Base-by-base conservation (phyloP, 2,329 filamentous ascomycete genomes). In the Penicillium sp. region DNA sequence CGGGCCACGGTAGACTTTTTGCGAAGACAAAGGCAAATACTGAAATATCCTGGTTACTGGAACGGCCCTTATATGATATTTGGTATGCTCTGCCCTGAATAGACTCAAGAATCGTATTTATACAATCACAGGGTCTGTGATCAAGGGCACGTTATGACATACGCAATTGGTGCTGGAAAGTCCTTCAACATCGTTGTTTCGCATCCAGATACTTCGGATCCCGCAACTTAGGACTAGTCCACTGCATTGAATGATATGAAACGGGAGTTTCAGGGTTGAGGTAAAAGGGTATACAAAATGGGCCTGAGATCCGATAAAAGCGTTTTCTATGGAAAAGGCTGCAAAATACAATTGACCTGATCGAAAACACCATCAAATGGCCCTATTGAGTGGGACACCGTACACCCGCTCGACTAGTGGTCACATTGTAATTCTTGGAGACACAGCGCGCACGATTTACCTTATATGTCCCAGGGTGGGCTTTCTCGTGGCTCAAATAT, bases 181-280 rank as follows among this genome's bases (percentile, higher is more conserved):
- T 66, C 72, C 0, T 78, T 78, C 61, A 78, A 78, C 55, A 75
- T 79, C 71, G 76, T 78, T 0, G 61, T 79, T 0, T 77, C 74
- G 4, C 75, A 78, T 54, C 64, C 64, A 8, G 76, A 78, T 53
- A 46, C 61, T 4, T 62, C 61, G 0, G 69, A 76, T 26, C 67
- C 72, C 0, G 17, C 34, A 8, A 40, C 29, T 0, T 47, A 57
- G 1, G 67, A 64, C 6, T 4, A 71, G 68, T 64, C 61, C 51
- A 9, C 54, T 27, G 33, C 36, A 17, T 43, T 75, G 9, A 50
- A 52, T 3, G 68, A 74, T 17, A 74, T 73, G 72, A 61, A 60
- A 41, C 7, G 30, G 2, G 54, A 65, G 15, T 65, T 65, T 33
- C 15, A 45, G 1, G 56, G 49, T 7, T 65, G 62, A 61, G 62